phyloP scores from a whole-genome alignment of 352 stramenopile genomes.

The Phytophthora hibernalis region DNA sequence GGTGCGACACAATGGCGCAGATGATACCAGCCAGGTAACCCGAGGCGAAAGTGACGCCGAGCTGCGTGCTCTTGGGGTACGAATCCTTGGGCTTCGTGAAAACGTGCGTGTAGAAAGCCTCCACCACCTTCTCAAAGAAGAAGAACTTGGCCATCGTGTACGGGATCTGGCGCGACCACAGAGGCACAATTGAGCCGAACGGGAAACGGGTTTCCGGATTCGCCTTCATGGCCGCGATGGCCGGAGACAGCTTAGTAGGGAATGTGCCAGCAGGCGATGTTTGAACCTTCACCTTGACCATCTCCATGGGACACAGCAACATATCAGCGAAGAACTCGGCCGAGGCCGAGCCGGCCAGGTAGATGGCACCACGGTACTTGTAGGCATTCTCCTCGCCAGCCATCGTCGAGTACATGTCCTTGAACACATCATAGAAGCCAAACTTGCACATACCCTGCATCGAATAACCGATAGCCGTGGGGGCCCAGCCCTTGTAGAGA shows the following conservation, averaged over 20 bases:
- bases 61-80: slow-evolving; percentile 94
- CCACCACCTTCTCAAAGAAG: slow-evolving; percentile 94
- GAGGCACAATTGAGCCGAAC: slow-evolving; percentile 91
- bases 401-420: slow-evolving; percentile 93
- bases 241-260: slow-evolving; percentile 87
- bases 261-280: slow-evolving; percentile 91
- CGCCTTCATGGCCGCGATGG: slow-evolving; percentile 88
- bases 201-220: slow-evolving; percentile 92
- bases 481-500: slow-evolving; percentile 93
- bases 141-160: slow-evolving; percentile 99
- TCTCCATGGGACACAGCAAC: slow-evolving; percentile 94
- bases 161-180: slow-evolving; percentile 95
- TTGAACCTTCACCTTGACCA: slow-evolving; percentile 96
- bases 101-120: slow-evolving; percentile 89
- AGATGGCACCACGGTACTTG: slow-evolving; percentile 94
- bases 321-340: slow-evolving; percentile 95
- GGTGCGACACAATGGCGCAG: slow-evolving; percentile 99
- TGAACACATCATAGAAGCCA: slow-evolving; percentile 96
- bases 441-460: slow-evolving; percentile 93
- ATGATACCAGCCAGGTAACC: slow-evolving; percentile 99
- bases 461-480: slow-evolving; percentile 93
- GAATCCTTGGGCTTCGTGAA: slow-evolving; percentile 92
- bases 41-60: slow-evolving; percentile 97
- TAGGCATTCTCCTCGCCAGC: slow-evolving; percentile 93
- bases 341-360: slow-evolving; percentile 92